These are phyloP conservation scores for Withania somnifera DNA, from an alignment of 305 asterid genomes.

Conservation along the genomic window DNA sequence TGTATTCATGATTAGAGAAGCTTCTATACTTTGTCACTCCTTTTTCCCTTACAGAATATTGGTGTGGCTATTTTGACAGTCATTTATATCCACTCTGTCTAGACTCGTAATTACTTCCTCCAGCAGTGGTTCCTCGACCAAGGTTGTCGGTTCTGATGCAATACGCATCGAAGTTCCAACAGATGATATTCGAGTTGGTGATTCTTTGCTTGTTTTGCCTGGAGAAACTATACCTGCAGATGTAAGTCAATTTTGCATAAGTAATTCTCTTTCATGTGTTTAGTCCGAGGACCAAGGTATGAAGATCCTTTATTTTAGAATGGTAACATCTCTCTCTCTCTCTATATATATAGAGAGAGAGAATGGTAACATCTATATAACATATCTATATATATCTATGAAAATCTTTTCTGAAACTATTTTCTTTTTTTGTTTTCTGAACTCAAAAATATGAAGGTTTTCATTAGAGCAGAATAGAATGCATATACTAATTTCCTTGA, in stretches of 20 bases:
- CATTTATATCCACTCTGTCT: slow-evolving; percentile 83
- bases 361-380: too few relatives aligned
- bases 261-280: not conserved
- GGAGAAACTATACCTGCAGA: slow-evolving; percentile 97
- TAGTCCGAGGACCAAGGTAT: not conserved
- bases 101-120: slow-evolving; percentile 81
- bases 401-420: too few relatives aligned
- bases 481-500: not conserved
- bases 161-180: slow-evolving; percentile 90
- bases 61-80: slow-evolving; percentile 40
- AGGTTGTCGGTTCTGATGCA: slow-evolving; percentile 66
- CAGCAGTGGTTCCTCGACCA: slow-evolving; percentile 49
- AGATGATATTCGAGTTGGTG: slow-evolving; percentile 81
- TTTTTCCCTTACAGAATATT: slow-evolving; percentile 12
- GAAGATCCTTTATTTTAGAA: too few relatives aligned
- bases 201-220: slow-evolving; percentile 80
- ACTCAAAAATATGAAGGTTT: too few relatives aligned
- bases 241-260: slow-evolving; percentile 39
- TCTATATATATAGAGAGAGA: too few relatives aligned
- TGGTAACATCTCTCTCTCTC: too few relatives aligned
- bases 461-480: not conserved
- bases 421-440: too few relatives aligned
- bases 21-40: not conserved
- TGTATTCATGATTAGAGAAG: not conserved
- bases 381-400: too few relatives aligned